Conservation (phyloP, 306 rosid genomes). For the Trichosanthes cucumerina region DNA sequence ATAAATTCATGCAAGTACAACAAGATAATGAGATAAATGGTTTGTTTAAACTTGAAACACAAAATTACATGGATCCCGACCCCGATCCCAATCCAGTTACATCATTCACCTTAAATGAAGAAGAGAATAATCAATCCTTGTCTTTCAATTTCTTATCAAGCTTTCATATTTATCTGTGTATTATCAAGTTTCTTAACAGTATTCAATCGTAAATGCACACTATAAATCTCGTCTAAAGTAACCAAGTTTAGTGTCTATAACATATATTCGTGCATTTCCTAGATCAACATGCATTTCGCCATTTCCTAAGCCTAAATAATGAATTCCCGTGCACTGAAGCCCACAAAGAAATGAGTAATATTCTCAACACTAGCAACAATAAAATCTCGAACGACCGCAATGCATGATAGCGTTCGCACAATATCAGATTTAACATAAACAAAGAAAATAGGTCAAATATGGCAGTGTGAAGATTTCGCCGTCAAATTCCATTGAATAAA, state of each 20-base stretch:
- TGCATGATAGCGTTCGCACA: not conserved
- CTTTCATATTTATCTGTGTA: not conserved
- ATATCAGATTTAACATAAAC: not conserved
- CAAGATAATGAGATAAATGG: not conserved
- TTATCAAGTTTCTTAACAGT: not conserved
- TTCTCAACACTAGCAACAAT: slow-evolving; percentile 1
- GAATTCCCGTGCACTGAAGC: not conserved
- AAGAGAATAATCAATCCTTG: not conserved
- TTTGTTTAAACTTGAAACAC: not conserved
- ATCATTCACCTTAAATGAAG: not conserved
- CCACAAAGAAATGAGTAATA: not conserved
- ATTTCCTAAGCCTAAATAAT: not conserved
- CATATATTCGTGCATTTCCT: not conserved
- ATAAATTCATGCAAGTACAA: not conserved
- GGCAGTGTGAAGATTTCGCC: not conserved
- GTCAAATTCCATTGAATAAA: not conserved
- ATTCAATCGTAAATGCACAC: not conserved
- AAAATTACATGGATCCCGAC: not conserved
- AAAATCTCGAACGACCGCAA: not conserved
- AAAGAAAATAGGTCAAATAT: not conserved
- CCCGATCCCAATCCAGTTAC: not conserved
- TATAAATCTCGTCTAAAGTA: not conserved
- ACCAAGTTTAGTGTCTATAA: not conserved
- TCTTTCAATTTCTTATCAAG: not conserved
- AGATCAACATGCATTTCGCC: not conserved